phyloP scores from a whole-genome alignment of 208 protist genomes.

The Leptomonas pyrrhocoris region DNA sequence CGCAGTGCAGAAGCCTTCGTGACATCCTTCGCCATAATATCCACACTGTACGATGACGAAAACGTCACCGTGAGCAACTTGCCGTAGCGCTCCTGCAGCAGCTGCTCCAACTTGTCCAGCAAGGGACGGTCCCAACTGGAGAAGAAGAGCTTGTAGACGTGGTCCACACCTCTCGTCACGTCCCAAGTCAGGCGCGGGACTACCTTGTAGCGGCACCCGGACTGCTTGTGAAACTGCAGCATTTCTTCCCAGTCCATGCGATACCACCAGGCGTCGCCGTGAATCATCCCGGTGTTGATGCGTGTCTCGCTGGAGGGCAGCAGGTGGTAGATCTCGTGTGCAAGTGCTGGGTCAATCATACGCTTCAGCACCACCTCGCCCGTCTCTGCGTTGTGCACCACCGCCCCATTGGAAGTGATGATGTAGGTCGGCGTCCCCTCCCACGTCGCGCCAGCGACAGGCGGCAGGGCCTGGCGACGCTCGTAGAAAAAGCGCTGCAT shows the following conservation, averaged over 20 bases:
- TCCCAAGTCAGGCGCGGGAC: slow-evolving; percentile 22
- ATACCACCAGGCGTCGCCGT: slow-evolving; percentile 32
- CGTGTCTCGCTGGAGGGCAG: slow-evolving; percentile 40
- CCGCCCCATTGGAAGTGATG: slow-evolving; percentile 65
- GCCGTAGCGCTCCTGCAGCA: slow-evolving; percentile 40
- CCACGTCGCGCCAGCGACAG: slow-evolving; percentile 13
- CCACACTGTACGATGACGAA: slow-evolving; percentile 37
- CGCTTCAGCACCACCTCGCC: slow-evolving; percentile 39
- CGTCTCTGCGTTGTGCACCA: slow-evolving; percentile 47
- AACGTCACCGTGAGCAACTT: slow-evolving; percentile 37
- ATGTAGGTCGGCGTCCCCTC: slow-evolving; percentile 26
- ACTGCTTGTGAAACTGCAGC: slow-evolving; percentile 51
- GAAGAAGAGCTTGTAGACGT: slow-evolving; percentile 64
- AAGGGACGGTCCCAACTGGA: slow-evolving; percentile 49
- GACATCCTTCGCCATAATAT: slow-evolving; percentile 33
- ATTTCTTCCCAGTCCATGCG: slow-evolving; percentile 53
- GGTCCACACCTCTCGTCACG: slow-evolving; percentile 12
- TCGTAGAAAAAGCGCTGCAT: slow-evolving; percentile 51
- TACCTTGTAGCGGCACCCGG: slow-evolving; percentile 53
- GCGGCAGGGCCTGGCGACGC: slow-evolving; percentile 40
- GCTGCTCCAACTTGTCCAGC: slow-evolving; percentile 30
- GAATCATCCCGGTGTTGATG: slow-evolving; percentile 59
- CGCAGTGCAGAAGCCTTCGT: slow-evolving; percentile 34
- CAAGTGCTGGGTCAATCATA: slow-evolving; percentile 27
- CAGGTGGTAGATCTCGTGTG: slow-evolving; percentile 39